Conservation (phyloP, 768 basidiomycete genomes). For the Pulveroboletus sp. region DNA sequence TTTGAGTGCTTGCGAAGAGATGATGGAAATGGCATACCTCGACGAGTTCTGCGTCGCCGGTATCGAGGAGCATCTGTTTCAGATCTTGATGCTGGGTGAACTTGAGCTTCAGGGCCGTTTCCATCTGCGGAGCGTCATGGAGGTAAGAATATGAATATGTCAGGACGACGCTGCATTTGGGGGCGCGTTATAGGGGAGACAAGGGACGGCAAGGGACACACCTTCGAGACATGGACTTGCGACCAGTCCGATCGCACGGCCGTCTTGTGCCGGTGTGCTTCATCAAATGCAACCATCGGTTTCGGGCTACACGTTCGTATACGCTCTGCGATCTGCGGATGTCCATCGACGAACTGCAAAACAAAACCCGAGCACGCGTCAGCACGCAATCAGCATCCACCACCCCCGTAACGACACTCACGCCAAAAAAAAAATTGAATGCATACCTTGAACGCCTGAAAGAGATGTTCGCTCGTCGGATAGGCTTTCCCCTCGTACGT, state of each 20-base stretch:
- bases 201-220: slow-evolving; percentile 17
- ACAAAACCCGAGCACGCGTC: background rate
- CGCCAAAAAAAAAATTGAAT: background rate
- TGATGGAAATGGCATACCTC: slow-evolving; percentile 43
- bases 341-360: slow-evolving; percentile 52
- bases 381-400: background rate
- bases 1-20: background rate
- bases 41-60: slow-evolving; percentile 59
- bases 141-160: background rate
- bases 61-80: slow-evolving; percentile 55
- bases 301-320: slow-evolving; percentile 59
- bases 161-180: background rate
- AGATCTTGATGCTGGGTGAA: slow-evolving; percentile 65
- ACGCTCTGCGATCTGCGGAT: slow-evolving; percentile 62
- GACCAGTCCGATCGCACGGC: slow-evolving; percentile 63
- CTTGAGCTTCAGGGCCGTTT: slow-evolving; percentile 56
- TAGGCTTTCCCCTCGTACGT: slow-evolving; percentile 58
- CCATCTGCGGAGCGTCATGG: slow-evolving; percentile 45
- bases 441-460: slow-evolving; percentile 68
- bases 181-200: background rate
- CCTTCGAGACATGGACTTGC: slow-evolving; percentile 59
- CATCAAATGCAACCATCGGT: slow-evolving; percentile 59
- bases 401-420: background rate
- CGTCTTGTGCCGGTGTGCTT: slow-evolving; percentile 62
- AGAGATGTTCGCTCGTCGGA: slow-evolving; percentile 74